phyloP scores from a whole-genome alignment of 768 basidiomycete genomes.

The Pleurotus tuber-regium region DNA sequence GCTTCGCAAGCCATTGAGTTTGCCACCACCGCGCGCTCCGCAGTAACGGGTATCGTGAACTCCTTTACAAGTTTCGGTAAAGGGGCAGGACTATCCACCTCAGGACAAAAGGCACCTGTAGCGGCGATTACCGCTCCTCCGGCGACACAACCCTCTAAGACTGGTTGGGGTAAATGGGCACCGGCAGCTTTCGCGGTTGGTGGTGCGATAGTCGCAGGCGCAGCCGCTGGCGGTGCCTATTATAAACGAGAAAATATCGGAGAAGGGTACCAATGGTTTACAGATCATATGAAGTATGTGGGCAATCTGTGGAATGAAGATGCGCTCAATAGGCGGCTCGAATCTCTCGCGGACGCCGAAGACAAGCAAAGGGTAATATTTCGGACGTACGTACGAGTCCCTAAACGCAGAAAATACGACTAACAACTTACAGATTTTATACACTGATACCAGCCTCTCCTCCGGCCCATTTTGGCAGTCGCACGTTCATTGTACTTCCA shows the following conservation, averaged over 20 bases:
- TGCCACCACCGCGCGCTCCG: slow-evolving; percentile 59
- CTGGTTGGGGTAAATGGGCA: slow-evolving; percentile 61
- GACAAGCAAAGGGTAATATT: slow-evolving; percentile 65
- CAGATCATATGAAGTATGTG: slow-evolving; percentile 89
- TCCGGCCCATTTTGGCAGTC: slow-evolving; percentile 48
- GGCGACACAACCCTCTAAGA: slow-evolving; percentile 15
- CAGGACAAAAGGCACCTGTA: slow-evolving; percentile 19
- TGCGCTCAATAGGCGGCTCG: slow-evolving; percentile 57
- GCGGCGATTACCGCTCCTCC: slow-evolving; percentile 31
- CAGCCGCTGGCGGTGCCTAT: slow-evolving; percentile 83
- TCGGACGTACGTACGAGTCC: slow-evolving; percentile 53
- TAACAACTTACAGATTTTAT: slow-evolving; percentile 60
- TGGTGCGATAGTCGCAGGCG: slow-evolving; percentile 74
- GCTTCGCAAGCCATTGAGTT: slow-evolving; percentile 74
- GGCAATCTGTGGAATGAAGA: slow-evolving; percentile 82
- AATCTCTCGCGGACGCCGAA: slow-evolving; percentile 59
- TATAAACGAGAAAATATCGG: slow-evolving; percentile 76
- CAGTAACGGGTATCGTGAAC: slow-evolving; percentile 61
- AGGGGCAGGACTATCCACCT: slow-evolving; percentile 27
- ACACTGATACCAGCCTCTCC: slow-evolving; percentile 69
- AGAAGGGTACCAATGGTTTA: slow-evolving; percentile 69
- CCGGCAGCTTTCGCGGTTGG: slow-evolving; percentile 71
- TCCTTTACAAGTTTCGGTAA: slow-evolving; percentile 52
- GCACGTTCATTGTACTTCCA: slow-evolving; percentile 83
- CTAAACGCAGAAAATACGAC: not conserved